phyloP scores from a whole-genome alignment of 805 yeast species.

The Clavispora asparagi region DNA sequence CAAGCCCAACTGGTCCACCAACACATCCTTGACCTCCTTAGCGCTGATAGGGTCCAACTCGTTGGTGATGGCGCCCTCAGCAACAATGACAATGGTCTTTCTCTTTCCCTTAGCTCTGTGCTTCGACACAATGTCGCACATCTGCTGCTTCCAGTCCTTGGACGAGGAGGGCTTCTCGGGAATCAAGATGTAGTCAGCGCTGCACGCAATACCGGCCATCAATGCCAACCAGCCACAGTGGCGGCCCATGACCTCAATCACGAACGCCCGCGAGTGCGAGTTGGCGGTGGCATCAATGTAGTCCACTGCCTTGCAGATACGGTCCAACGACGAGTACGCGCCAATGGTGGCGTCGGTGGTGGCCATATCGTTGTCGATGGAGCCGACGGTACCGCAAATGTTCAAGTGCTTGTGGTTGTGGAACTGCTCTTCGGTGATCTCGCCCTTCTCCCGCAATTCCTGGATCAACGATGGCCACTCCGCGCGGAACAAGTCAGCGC shows the following conservation, averaged over 20 bases:
- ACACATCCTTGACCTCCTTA: conserved; percentile 58
- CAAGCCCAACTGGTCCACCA: conserved; percentile 56
- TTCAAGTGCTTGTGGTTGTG: conserved; percentile 51
- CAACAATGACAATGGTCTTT: conserved; percentile 74
- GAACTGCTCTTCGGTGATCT: conserved; percentile 43
- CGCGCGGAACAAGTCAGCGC: conserved; percentile 69
- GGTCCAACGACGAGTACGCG: conserved; percentile 69
- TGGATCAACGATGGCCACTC: conserved; percentile 73
- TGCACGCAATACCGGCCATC: conserved; percentile 74
- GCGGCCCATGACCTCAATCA: conserved; percentile 85
- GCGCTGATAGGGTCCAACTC: conserved; percentile 65
- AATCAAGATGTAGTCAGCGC: conserved; percentile 76
- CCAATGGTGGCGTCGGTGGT: conserved; percentile 81
- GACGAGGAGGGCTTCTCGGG: conserved; percentile 73
- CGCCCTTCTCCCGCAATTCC: conserved; percentile 45
- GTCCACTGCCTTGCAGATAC: conserved; percentile 72
- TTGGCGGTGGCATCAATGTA: conserved; percentile 81
- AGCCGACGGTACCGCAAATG: conserved; percentile 73
- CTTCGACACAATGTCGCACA: conserved; percentile 56
- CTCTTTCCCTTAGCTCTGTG: conserved; percentile 72
- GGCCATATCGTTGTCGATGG: conserved; percentile 85
- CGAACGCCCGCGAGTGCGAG: conserved; percentile 79
- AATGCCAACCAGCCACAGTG: conserved; percentile 87
- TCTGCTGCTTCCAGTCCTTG: conserved; percentile 60
- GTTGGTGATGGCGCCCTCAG: conserved; percentile 77